Evolutionary conservation across 371 early-diverging fungal species (phyloP).

Genomic region (Thermomucor indicae-seudaticae): DNA sequence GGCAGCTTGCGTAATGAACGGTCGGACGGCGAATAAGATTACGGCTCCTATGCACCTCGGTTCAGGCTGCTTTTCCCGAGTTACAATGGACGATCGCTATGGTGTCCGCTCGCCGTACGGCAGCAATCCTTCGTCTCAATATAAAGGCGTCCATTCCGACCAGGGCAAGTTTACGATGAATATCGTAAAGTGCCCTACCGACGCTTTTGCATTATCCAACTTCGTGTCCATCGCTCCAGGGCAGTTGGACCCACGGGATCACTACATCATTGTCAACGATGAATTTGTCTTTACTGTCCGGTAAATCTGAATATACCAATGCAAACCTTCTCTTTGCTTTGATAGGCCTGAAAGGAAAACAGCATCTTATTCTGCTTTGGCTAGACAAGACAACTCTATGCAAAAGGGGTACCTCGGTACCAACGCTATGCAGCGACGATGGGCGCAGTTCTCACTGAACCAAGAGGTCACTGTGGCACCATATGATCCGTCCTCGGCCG

Average conservation of each 20-base stretch:
- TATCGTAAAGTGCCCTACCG: slow-evolving; percentile 51
- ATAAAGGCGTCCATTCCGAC: background rate
- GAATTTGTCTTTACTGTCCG: slow-evolving; percentile 75
- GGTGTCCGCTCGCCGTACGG: background rate
- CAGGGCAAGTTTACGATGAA: slow-evolving; percentile 2
- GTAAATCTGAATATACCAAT: too few relatives aligned
- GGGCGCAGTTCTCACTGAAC: slow-evolving; percentile 81
- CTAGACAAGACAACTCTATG: slow-evolving; percentile 54
- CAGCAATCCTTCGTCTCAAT: background rate
- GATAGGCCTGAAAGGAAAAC: too few relatives aligned
- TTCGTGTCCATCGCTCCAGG: slow-evolving; percentile 66
- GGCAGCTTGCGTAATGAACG: too few relatives aligned
- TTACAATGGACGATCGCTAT: background rate
- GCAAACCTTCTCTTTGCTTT: too few relatives aligned
- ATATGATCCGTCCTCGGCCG: slow-evolving; percentile 60
- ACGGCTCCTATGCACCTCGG: too few relatives aligned
- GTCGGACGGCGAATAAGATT: too few relatives aligned
- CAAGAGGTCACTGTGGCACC: slow-evolving; percentile 80
- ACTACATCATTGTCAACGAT: slow-evolving; percentile 74
- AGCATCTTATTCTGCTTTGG: background rate
- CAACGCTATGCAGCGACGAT: slow-evolving; percentile 76
- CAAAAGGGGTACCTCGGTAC: slow-evolving; percentile 72
- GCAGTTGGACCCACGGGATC: slow-evolving; percentile 64
- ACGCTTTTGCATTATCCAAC: slow-evolving; percentile 77
- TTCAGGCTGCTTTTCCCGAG: background rate